Percentiles rank a stretch among this genome's conserved stretches.
Evolutionary conservation across 768 basidiomycete species (phyloP).

Genomic region (Cystofilobasidium capitatum): DNA sequence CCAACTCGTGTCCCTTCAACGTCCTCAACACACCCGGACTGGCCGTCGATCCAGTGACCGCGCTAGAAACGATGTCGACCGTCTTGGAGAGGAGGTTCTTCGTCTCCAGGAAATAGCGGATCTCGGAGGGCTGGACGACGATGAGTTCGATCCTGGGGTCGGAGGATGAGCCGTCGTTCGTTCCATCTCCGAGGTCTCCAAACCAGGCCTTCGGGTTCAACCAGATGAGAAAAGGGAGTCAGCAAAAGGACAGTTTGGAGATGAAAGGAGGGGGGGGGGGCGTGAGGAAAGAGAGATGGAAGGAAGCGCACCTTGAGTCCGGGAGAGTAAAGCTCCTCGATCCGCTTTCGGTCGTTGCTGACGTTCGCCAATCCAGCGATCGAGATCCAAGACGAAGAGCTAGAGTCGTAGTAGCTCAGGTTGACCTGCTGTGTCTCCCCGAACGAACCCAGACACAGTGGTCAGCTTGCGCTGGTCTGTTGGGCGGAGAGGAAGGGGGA

Average conservation of each 20-base stretch:
- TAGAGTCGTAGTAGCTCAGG: constrained; percentile 21
- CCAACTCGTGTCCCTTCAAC: constrained; percentile 14
- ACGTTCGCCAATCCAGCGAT: constrained; percentile 20
- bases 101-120: constrained; percentile 69
- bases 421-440: constrained; percentile 27
- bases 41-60: constrained; percentile 47
- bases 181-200: constrained; percentile 72
- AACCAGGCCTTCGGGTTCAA: constrained; percentile 54
- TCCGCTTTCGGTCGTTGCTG: constrained; percentile 16
- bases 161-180: constrained; percentile 66
- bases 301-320: background rate
- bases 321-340: constrained; percentile 2
- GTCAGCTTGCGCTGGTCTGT: background rate
- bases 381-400: constrained; percentile 21
- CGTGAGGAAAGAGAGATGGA: background rate
- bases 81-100: constrained; percentile 52
- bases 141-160: constrained; percentile 71
- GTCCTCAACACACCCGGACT: constrained; percentile 11
- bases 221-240: background rate
- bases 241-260: background rate
- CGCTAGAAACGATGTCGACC: constrained; percentile 52
- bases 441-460: background rate
- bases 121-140: constrained; percentile 61
- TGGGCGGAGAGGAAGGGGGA: background rate
- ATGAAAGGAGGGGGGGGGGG: background rate